Percentiles rank a stretch among this genome's conserved stretches.
phyloP scores from a whole-genome alignment of 2,329 filamentous ascomycete species.

The Diaporthe sp. region DNA sequence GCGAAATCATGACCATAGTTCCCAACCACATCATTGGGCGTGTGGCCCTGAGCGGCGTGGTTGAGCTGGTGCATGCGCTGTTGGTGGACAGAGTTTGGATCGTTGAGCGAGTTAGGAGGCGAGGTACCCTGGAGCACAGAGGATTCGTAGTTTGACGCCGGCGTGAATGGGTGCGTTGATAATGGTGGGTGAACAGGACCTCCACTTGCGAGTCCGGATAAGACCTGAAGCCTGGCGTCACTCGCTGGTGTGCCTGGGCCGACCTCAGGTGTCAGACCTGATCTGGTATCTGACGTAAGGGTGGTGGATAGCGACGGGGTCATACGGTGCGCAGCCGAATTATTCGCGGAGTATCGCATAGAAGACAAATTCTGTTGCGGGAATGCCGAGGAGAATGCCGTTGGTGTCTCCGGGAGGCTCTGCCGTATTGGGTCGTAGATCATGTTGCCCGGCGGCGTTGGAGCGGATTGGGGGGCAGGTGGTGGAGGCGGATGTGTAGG shows the following conservation, averaged over 20 bases:
- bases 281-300: constrained; percentile 40
- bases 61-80: constrained; percentile 40
- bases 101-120: constrained; percentile 57
- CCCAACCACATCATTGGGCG: constrained; percentile 32
- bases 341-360: constrained; percentile 59
- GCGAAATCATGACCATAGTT: constrained; percentile 47
- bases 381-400: constrained; percentile 64
- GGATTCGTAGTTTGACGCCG: constrained; percentile 61
- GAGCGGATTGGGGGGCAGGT: constrained; percentile 39
- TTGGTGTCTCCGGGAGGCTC: constrained; percentile 63
- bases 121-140: constrained; percentile 57
- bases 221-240: constrained; percentile 47
- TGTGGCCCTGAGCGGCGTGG: constrained; percentile 18
- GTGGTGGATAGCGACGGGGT: constrained; percentile 42
- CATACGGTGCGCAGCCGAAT: constrained; percentile 46
- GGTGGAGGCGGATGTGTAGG: constrained; percentile 35
- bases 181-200: constrained; percentile 44
- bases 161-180: constrained; percentile 51
- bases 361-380: constrained; percentile 65
- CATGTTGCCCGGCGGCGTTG: constrained; percentile 70
- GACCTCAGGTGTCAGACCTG: constrained; percentile 48
- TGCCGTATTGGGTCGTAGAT: constrained; percentile 72
- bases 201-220: constrained; percentile 44
- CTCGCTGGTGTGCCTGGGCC: constrained; percentile 49
- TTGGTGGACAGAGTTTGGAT: constrained; percentile 45